Evolutionary conservation across 345 rosid genomes (phyloP), one percentile per base, ranked within the genome.

Genomic region (Conringia planisiliqua): DNA sequence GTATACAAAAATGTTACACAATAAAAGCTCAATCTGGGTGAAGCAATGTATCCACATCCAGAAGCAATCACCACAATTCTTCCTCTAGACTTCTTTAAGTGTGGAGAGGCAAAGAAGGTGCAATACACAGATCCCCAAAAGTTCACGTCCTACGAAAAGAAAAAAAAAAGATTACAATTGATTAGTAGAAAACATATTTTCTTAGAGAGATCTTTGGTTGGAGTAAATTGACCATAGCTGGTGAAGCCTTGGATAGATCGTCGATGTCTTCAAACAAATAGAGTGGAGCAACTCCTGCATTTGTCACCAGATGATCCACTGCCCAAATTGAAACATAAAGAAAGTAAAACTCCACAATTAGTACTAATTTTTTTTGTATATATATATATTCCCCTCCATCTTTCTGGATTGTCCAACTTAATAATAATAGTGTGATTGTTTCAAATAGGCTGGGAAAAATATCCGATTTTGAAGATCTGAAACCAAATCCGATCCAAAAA

Each of bases 301-400:
- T 83, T 32, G 83, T 75, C 69, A 87, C 95, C 59, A 86, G 78
- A 77, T 89, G 96, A 68, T 89, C 92, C 89, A 86, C 88, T 86
- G 84, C 33, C 55, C 47, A 40, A 50, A 70, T 30, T 12, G 36
- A 65, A 66, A 33, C 50, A 66, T 3, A 12, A 11, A 46, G 0
- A 17, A 33, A 43, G 1, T 38, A 18, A 51, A 72, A 38, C 30
- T 54, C 35, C 22, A 54, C 43, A 42, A 26, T 18, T 4, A 33
- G 18, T 48, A 20, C 9, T 4, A 68, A 22, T 2, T 22, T 4
- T 8, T 9, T n/a, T n/a, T 62, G 1, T 39, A 2, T 39, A 39
- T 10, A 12, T 13, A 10, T 13, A 39, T 10, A 38, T 10, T 10
- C 13, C 3, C 13, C 43, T 39, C 13, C 43, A 11, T 39, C 43